Conservation (phyloP, 1,284 basidiomycete genomes). For the Fomitopsis betulina region DNA sequence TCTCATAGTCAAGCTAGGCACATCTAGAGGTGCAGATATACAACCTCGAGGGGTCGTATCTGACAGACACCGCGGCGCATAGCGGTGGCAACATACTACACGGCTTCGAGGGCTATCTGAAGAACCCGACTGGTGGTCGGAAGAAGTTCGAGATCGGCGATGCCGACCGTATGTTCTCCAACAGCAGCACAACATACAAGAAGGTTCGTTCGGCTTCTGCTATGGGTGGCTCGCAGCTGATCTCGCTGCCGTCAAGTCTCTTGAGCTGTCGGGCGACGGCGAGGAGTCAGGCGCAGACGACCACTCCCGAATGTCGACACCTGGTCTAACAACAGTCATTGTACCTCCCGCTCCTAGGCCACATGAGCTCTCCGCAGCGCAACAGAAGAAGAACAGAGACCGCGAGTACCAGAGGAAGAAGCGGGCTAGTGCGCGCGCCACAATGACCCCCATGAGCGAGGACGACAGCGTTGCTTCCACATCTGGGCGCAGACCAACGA, state of each 20-base stretch:
- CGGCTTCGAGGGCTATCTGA: slow-evolving; percentile 79
- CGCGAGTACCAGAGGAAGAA: slow-evolving; percentile 74
- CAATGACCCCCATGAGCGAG: slow-evolving; percentile 54
- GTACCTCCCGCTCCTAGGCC: slow-evolving; percentile 65
- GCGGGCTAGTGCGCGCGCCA: slow-evolving; percentile 54
- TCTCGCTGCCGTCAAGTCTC: slow-evolving; percentile 41
- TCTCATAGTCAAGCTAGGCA: slow-evolving; percentile 38
- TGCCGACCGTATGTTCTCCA: slow-evolving; percentile 74
- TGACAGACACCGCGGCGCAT: slow-evolving; percentile 67
- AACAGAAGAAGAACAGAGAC: slow-evolving; percentile 68
- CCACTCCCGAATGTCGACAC: slow-evolving; percentile 44
- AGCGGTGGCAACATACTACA: slow-evolving; percentile 80
- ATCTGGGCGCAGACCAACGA: slow-evolving; percentile 49
- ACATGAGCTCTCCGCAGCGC: slow-evolving; percentile 62
- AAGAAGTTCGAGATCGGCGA: slow-evolving; percentile 72
- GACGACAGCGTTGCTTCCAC: slow-evolving; percentile 46
- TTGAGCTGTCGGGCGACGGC: slow-evolving; percentile 70
- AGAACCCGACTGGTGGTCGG: slow-evolving; percentile 61
- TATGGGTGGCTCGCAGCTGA: neutral
- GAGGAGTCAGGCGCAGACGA: slow-evolving; percentile 63
- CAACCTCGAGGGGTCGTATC: slow-evolving; percentile 65
- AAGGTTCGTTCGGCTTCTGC: slow-evolving; percentile 45
- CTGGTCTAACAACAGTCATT: slow-evolving; percentile 67
- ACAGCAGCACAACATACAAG: slow-evolving; percentile 67
- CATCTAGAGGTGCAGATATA: slow-evolving; percentile 72